Evolutionary conservation across 441 rosid genomes (phyloP), one percentile per base, ranked within the genome.

Genomic region (Eruca vesicaria): DNA sequence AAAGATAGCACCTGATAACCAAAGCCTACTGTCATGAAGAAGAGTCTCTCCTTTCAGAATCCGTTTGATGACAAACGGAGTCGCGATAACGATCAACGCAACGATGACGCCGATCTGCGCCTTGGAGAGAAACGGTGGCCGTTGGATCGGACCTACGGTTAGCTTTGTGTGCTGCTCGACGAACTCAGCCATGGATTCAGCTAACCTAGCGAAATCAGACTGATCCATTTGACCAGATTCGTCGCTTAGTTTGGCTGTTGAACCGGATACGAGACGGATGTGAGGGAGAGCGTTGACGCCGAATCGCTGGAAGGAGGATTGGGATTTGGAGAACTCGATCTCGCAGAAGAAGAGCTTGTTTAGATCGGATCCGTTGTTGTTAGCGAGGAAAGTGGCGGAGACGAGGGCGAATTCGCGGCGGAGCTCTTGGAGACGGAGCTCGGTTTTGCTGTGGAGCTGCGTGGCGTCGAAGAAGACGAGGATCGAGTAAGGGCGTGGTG

Each of bases 401-500:
- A 95, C 67, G 78, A 95, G 69, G 65, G 82, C 75, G 87, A 91
- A 92, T 59, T 95, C 98, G 50, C 75, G 77, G 71, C 83, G 88
- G 56, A 94, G 89, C 6, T 90, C 90, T 26, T 66, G 81, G 43
- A 89, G 86, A 78, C 76, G 96, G 67, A 88, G 98, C 66, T 93
- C 95, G 23, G 73, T 0, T 78, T 92, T 93, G 81, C 86, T 88
- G 72, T 90, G 95, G 83, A 93, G 93, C 67, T 92, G 93, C 10
- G 77, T 72, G 50, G 98, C 97, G 71, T 95, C 99, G 84, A 95
- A 95, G 92, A 91, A 95, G 83, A 95, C 74, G 81, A 95, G 83
- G 50, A 91, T 53, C 0, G 88, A 80, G 86, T 91, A 93, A 11
- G 94, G 88, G 3, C 97, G 90, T 0, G 97, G 98, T 6, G 90